phyloP scores from a whole-genome alignment of 164 flowering plant genomes.

The Nelumbo lutea region DNA sequence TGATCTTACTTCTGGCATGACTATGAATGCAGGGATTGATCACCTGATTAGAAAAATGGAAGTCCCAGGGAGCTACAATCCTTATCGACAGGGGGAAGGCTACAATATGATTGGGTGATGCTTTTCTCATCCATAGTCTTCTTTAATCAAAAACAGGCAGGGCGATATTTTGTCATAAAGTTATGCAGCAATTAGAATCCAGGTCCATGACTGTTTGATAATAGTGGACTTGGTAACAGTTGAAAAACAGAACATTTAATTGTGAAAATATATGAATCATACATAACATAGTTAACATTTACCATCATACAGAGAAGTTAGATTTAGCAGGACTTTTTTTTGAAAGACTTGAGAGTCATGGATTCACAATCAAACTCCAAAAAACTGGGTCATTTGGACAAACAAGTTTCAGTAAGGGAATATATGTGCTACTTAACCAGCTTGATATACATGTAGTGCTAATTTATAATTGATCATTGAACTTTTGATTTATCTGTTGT shows the following conservation, averaged over 20 bases:
- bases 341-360: neutral
- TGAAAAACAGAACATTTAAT: slow-evolving; percentile 17
- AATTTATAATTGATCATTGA: neutral
- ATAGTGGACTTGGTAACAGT: slow-evolving; percentile 20
- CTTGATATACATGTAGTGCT: neutral
- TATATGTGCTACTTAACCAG: neutral
- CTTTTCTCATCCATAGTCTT: neutral
- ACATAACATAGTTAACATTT: slow-evolving; percentile 11
- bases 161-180: slow-evolving; percentile 4
- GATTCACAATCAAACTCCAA: neutral
- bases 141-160: neutral
- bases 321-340: slow-evolving; percentile 1
- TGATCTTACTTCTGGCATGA: neutral
- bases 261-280: slow-evolving; percentile 10
- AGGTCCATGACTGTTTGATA: slow-evolving; percentile 21
- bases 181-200: slow-evolving; percentile 1
- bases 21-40: slow-evolving; percentile 55
- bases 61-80: slow-evolving; percentile 44
- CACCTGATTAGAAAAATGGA: slow-evolving; percentile 63
- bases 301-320: slow-evolving; percentile 11
- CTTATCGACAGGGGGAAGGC: slow-evolving; percentile 50
- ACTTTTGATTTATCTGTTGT: neutral
- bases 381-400: neutral
- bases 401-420: neutral
- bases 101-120: slow-evolving; percentile 56